phyloP scores from a whole-genome alignment of 2,329 filamentous ascomycete species.

The Hortaea werneckii region DNA sequence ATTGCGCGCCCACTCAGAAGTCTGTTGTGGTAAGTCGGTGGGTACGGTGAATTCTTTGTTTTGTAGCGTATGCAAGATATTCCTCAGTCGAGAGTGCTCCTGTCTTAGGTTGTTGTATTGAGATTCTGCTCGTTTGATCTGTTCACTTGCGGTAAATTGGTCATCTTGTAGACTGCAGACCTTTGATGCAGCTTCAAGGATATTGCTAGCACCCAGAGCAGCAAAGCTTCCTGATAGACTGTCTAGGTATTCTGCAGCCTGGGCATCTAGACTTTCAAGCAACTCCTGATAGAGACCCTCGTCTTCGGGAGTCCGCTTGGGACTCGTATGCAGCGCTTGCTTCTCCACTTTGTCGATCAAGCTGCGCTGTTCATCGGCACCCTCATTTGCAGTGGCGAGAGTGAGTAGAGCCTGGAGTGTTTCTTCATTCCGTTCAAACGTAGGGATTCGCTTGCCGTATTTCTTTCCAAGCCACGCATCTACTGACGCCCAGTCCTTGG shows the following conservation, averaged over 20 bases:
- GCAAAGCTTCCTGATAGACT: conserved; percentile 30
- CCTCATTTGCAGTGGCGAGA: conserved; percentile 65
- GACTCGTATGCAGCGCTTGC: conserved; percentile 47
- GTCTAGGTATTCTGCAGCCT: conserved; percentile 16
- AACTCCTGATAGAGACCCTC: conserved; percentile 9
- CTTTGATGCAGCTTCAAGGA: conserved; percentile 14
- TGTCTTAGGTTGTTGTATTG: conserved; percentile 16
- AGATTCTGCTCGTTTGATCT: conserved; percentile 12
- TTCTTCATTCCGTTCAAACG: conserved; percentile 78
- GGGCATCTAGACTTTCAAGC: conserved; percentile 3
- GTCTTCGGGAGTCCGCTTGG: conserved; percentile 9
- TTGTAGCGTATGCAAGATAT: conserved; percentile 14
- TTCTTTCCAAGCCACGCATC: conserved; percentile 71
- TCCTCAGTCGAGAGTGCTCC: conserved; percentile 13
- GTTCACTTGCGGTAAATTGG: conserved; percentile 19
- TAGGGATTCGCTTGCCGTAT: conserved; percentile 54
- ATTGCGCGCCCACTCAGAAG: conserved; percentile 62
- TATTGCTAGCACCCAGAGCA: conserved; percentile 22
- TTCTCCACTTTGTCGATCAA: conserved; percentile 50
- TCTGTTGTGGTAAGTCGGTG: conserved; percentile 53
- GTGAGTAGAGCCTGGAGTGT: conserved; percentile 67
- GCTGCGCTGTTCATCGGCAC: conserved; percentile 59
- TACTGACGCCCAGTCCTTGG: conserved; percentile 85
- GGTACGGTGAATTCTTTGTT: conserved; percentile 34
- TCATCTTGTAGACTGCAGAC: conserved; percentile 9